These are phyloP conservation scores for Chlorella vulgaris DNA, from an alignment of 139 green algal species.

Conservation along the genomic window DNA sequence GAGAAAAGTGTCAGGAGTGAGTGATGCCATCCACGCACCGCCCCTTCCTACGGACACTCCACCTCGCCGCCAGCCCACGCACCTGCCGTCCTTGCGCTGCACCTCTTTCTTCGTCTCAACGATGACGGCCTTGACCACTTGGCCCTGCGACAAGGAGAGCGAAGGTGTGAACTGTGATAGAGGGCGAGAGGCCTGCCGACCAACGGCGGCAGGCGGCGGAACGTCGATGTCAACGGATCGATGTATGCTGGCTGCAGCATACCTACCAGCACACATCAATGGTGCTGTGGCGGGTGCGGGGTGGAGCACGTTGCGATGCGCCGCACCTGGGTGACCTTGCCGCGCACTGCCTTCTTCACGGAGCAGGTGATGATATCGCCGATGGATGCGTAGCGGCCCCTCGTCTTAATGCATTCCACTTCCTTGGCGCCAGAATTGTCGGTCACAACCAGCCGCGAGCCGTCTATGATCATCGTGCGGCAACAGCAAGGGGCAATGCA, in stretches of 20 bases:
- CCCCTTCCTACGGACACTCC: neutral
- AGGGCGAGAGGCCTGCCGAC: neutral
- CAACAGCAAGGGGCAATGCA: neutral
- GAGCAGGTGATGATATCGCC: slow-evolving; percentile 71
- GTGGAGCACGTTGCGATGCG: neutral
- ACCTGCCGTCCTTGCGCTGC: slow-evolving; percentile 43
- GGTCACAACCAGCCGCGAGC: slow-evolving; percentile 40
- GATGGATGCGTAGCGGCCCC: slow-evolving; percentile 43
- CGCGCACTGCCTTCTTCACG: slow-evolving; percentile 55
- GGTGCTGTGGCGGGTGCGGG: neutral
- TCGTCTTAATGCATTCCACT: slow-evolving; percentile 63
- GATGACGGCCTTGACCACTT: slow-evolving; percentile 67
- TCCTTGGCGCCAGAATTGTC: slow-evolving; percentile 67
- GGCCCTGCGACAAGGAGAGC: slow-evolving; percentile 16
- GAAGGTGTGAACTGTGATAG: neutral
- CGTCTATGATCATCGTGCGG: slow-evolving; percentile 47
- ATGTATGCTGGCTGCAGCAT: neutral
- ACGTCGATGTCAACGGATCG: neutral
- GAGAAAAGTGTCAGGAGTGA: neutral
- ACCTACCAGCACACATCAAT: neutral
- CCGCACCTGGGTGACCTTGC: slow-evolving; percentile 53
- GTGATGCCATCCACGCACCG: too few relatives aligned
- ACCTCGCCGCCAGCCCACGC: neutral
- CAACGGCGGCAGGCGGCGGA: neutral
- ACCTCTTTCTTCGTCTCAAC: slow-evolving; percentile 66